Percentiles rank a stretch among this genome's conserved stretches.
Evolutionary conservation across 1,284 basidiomycete species (phyloP).

Genomic region (Inonotus hispidus): DNA sequence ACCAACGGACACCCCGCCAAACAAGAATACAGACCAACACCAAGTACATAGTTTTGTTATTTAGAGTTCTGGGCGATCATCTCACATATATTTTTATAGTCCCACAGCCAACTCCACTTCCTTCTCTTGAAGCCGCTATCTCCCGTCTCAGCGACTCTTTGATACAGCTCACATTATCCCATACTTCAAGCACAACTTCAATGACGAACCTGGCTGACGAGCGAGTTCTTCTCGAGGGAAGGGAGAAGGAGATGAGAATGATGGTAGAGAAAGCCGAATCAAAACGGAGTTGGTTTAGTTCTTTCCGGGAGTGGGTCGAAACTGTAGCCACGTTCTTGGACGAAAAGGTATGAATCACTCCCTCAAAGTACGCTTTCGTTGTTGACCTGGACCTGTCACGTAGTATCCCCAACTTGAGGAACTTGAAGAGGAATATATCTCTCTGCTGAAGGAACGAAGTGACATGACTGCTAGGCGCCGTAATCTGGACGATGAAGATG

Average conservation of each 20-base stretch:
- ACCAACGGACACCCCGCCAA: slow-evolving; percentile 35
- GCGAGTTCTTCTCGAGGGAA: slow-evolving; percentile 60
- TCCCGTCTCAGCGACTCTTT: slow-evolving; percentile 59
- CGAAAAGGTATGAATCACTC: slow-evolving; percentile 64
- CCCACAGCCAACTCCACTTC: slow-evolving; percentile 52
- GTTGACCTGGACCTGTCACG: slow-evolving; percentile 12
- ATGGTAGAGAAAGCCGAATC: slow-evolving; percentile 77
- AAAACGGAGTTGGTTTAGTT: slow-evolving; percentile 84
- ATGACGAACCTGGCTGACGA: slow-evolving; percentile 64
- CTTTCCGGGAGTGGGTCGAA: slow-evolving; percentile 85
- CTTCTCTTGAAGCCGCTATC: slow-evolving; percentile 51
- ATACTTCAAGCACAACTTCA: slow-evolving; percentile 58
- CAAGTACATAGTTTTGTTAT: slow-evolving; percentile 47
- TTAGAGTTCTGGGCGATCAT: not conserved
- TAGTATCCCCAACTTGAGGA: slow-evolving; percentile 82
- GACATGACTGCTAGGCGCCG: slow-evolving; percentile 67
- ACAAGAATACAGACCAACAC: slow-evolving; percentile 65
- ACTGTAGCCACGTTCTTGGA: slow-evolving; percentile 85
- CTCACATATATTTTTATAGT: slow-evolving; percentile 43
- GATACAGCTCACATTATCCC: slow-evolving; percentile 63
- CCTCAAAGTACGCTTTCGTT: not conserved
- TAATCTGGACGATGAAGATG: slow-evolving; percentile 73
- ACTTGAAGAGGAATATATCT: slow-evolving; percentile 77
- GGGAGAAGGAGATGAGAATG: slow-evolving; percentile 75
- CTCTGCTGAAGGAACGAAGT: slow-evolving; percentile 69